Evolutionary conservation across 1,284 basidiomycete species (phyloP), one percentile per base, ranked within the genome.

Genomic region (Malassezia dermatis): DNA sequence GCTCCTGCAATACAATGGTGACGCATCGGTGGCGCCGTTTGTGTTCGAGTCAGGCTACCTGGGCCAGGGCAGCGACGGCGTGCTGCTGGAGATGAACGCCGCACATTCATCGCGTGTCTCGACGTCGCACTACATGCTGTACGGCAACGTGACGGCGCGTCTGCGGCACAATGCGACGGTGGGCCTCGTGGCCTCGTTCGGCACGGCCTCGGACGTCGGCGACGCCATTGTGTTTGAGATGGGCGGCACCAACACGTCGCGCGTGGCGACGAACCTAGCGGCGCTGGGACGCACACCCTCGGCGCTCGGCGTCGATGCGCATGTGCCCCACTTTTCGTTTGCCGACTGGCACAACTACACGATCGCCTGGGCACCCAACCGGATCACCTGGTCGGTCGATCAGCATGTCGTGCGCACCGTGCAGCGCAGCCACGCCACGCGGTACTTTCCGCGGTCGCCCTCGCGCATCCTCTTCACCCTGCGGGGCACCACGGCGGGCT

Each of bases 171-270:
- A 64, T 13, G 56, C 67, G 13, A 42, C 56, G 8, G 45, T 59
- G 27, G 71, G 71, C 21, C 40, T 73, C 4, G 66, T 73, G 0
- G 60, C 63, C 1, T 59, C 69, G 6, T 66, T 71, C 44, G 69
- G 69, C 44, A 48, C 51, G 17, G 65, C 66, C 60, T 60, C 55
- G 7, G 54, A 65, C 26, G 53, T 65, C 30, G 62, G 64, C 31
- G 70, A 71, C 45, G 66, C 67, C 37, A 59, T 70, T 28, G 61
- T 63, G 34, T 70, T 58, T 56, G 66, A 68, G 52, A 64, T 67
- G 26, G 63, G 60, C 12, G 65, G 60, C 0, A 28, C 52, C 5
- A 48, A 68, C 39, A 30, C 47, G 3, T 52, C 58, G 12, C 28
- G 56, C 5, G 48, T 45, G 1, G 39, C 56, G 47, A 68, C 66